Evolutionary conservation across 1,284 basidiomycete species (phyloP), one percentile per base, ranked within the genome.

Genomic region (Schizophyllum commune): DNA sequence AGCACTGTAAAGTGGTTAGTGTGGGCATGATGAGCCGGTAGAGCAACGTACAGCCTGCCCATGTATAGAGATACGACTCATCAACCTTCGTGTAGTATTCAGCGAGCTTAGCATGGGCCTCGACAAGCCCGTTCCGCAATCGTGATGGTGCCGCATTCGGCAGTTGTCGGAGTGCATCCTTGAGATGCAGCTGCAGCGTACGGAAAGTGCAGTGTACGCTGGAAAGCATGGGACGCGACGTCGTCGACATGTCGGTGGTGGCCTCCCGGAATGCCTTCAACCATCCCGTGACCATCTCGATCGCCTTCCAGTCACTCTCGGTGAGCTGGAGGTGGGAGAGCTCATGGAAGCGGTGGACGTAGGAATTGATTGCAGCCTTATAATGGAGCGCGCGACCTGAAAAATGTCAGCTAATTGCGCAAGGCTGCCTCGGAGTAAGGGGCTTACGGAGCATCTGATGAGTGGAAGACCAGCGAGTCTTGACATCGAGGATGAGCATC

Each of bases 181-280:
- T 34, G 9, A 71, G 39, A 52, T 61, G 52, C 8, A 66, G 59
- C 59, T 71, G 68, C 1, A 71, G 61, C 5, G 58, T 59, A 4
- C 64, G 58, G 60, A 70, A 71, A 20, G 65, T 39, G 1, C 64
- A 62, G 55, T 67, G 66, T 1, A 61, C 62, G 0, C 61, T 58
- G 0, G 65, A 67, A 3, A 71, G 58, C 60, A 66, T 68, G 0
- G 68, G 62, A 1, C 56, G 58, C 58, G 64, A 66, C 19, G 71
- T 70, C 22, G 68, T 60, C 0, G 71, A 72, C 70, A 72, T 71
- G 27, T 65, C 20, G 0, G 68, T 70, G 5, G 69, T 72, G 0
- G 70, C 69, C 13, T 39, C 9, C 9, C 66, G 64, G 58, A 68
- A 72, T 3, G 54, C 52, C 20, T 62, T 39, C 0, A 72, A 62